Conservation (phyloP, 352 stramenopile genomes). For the Paralagenidium karlingii region DNA sequence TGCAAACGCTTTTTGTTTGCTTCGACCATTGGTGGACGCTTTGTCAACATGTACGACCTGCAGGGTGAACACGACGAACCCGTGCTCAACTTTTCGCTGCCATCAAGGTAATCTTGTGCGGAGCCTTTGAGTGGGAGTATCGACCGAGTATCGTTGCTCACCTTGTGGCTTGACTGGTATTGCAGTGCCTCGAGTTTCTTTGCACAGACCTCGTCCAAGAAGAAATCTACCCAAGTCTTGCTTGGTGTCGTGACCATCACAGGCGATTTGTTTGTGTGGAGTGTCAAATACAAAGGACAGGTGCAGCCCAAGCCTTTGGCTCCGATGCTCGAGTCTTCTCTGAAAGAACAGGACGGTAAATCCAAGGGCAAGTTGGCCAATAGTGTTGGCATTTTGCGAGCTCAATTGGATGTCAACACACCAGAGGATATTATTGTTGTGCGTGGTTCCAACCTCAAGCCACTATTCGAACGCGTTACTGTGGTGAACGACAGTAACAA, state of each 20-base stretch:
- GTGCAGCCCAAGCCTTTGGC: slow-evolving; percentile 44
- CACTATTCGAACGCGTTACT: slow-evolving; percentile 60
- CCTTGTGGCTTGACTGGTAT: too few species aligned
- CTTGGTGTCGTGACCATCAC: slow-evolving; percentile 41
- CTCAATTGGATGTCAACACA: slow-evolving; percentile 9
- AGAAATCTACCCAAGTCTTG: slow-evolving; percentile 45
- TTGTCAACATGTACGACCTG: slow-evolving; percentile 80
- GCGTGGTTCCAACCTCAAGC: slow-evolving; percentile 59
- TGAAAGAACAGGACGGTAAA: slow-evolving; percentile 6
- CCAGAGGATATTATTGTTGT: slow-evolving; percentile 37
- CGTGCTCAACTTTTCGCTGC: slow-evolving; percentile 62
- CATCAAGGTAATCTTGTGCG: slow-evolving; percentile 10
- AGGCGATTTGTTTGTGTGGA: slow-evolving; percentile 59
- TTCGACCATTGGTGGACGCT: slow-evolving; percentile 51
- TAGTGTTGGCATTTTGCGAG: slow-evolving; percentile 27
- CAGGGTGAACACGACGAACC: slow-evolving; percentile 47
- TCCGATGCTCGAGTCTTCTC: slow-evolving; percentile 23
- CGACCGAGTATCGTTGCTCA: too few species aligned
- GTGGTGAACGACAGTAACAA: slow-evolving; percentile 43
- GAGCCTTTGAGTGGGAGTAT: background rate
- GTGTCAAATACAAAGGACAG: slow-evolving; percentile 44
- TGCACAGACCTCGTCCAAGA: slow-evolving; percentile 27
- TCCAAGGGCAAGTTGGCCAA: slow-evolving; percentile 17
- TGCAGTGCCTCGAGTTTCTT: slow-evolving; percentile 33
- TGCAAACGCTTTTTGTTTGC: slow-evolving; percentile 60